phyloP scores from a whole-genome alignment of 1,139 yeast genomes.

The Taphrina pruni region DNA sequence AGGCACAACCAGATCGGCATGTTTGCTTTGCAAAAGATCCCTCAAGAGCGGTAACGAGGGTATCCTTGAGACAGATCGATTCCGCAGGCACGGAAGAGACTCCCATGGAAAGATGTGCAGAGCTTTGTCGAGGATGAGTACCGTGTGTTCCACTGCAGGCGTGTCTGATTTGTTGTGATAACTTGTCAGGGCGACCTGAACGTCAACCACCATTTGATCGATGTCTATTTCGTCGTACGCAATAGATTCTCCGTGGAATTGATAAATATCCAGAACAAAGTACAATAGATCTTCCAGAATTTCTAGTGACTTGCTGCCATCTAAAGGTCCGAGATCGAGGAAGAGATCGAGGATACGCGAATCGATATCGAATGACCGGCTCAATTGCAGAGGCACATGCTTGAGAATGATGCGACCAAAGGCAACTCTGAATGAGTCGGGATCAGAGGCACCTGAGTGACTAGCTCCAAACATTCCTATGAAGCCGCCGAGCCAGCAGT shows the following conservation, averaged over 20 bases:
- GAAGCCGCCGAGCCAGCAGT: constrained; percentile 83
- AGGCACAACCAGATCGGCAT: constrained; percentile 43
- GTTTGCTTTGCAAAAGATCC: constrained; percentile 53
- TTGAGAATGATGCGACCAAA: constrained; percentile 38
- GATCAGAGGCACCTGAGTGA: constrained; percentile 1
- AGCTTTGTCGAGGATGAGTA: constrained; percentile 68
- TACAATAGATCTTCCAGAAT: constrained; percentile 68
- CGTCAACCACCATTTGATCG: constrained; percentile 56
- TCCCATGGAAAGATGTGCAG: constrained; percentile 89
- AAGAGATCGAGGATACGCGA: constrained; percentile 62
- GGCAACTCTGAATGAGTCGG: constrained; percentile 15
- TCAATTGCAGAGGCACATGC: constrained; percentile 37
- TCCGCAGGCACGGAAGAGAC: constrained; percentile 63
- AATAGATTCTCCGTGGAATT: constrained; percentile 68
- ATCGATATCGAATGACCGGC: constrained; percentile 55
- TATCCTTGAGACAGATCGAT: constrained; percentile 70
- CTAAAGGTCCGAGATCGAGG: constrained; percentile 55
- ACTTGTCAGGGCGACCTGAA: constrained; percentile 57
- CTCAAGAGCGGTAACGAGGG: constrained; percentile 67
- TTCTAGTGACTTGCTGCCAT: constrained; percentile 50
- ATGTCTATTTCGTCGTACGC: constrained; percentile 70
- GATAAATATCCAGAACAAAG: constrained; percentile 65
- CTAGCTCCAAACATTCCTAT: constrained; percentile 53
- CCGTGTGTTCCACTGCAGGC: constrained; percentile 59
- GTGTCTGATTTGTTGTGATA: constrained; percentile 47